Conservation (phyloP, 2,329 filamentous ascomycete genomes). For the Exophiala mesophila region DNA sequence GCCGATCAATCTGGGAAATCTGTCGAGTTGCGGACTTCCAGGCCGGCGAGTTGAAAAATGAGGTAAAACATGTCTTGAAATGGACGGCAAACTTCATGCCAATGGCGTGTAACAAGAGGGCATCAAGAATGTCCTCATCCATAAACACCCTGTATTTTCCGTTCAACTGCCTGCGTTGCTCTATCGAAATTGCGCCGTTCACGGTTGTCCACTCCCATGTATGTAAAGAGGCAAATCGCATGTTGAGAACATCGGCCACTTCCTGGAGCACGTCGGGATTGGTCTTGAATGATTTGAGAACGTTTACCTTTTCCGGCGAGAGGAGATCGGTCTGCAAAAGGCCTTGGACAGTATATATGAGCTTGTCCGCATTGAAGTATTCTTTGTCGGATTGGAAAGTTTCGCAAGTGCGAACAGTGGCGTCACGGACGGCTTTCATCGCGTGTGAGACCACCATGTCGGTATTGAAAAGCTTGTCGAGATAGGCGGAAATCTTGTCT, state of each 20-base stretch:
- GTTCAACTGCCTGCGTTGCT: constrained; percentile 51
- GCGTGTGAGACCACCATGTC: constrained; percentile 38
- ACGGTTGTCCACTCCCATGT: constrained; percentile 49
- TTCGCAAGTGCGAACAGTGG: constrained; percentile 36
- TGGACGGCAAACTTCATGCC: constrained; percentile 49
- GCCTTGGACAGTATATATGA: constrained; percentile 46
- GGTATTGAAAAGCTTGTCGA: constrained; percentile 48
- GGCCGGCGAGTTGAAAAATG: constrained; percentile 35
- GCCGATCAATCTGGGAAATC: constrained; percentile 35
- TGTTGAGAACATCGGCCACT: constrained; percentile 54
- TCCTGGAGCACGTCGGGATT: constrained; percentile 49
- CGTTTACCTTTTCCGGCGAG: constrained; percentile 47
- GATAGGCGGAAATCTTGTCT: constrained; percentile 45
- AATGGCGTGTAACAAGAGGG: constrained; percentile 52
- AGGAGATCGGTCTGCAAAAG: constrained; percentile 49
- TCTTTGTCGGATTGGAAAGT: constrained; percentile 27
- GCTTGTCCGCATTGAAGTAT: constrained; percentile 39
- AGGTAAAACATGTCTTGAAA: constrained; percentile 41
- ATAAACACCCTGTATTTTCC: constrained; percentile 57
- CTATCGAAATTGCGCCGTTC: constrained; percentile 36
- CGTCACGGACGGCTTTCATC: constrained; percentile 39
- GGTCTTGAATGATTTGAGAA: constrained; percentile 48
- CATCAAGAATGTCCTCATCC: constrained; percentile 55
- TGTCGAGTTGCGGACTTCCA: constrained; percentile 37
- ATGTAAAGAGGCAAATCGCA: constrained; percentile 48